Evolutionary conservation across 352 stramenopile genomes (phyloP), one percentile per base, ranked within the genome.

Genomic region (Phytophthora litchii): DNA sequence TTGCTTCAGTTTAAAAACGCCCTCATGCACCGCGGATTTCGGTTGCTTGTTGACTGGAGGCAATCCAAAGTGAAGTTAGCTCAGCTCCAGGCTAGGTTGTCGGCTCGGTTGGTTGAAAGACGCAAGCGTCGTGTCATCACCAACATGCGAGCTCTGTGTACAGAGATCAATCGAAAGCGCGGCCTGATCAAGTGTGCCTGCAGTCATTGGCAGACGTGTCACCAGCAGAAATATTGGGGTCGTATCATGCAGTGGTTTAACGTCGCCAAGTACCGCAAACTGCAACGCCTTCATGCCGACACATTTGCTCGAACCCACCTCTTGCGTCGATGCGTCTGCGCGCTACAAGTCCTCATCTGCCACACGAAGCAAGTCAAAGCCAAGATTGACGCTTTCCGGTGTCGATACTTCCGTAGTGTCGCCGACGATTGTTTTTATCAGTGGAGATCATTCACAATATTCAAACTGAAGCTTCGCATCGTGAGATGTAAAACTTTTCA

Each of bases 191-290:
- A 27, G 13, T 25, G 31, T 4, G 60, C 71, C 0, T 56, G 40
- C 12, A 11, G 0, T 2, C 54, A 78, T 37, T 77, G 69, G 46
- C 40, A 60, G 9, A 3, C 38, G 4, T 48, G 11, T 6, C 37
- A 66, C 4, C 60, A 64, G 27, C 46, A 49, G 6, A 60, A 59
- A n/a, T 64, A 55, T 38, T 83, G 71, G 74, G n/a, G 29, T 8
- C 19, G 50, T 29, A 21, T 72, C 4, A 25, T 60, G 31, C 16
- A 45, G 19, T 82, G 67, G 66, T 64, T 67, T 44, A 4, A 27
- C 0, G 5, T 36, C 10, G 36, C 38, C 25, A 51, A 64, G 35
- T 37, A 38, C 12, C 35, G 21, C 5, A 66, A 70, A 20, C 31
- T 23, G 0, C 53, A 74, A 37, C 11, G 37, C 4, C n/a, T 41